Evolutionary conservation across 495 filamentous ascomycete genomes (phyloP).

Genomic region (Tuber indicum): DNA sequence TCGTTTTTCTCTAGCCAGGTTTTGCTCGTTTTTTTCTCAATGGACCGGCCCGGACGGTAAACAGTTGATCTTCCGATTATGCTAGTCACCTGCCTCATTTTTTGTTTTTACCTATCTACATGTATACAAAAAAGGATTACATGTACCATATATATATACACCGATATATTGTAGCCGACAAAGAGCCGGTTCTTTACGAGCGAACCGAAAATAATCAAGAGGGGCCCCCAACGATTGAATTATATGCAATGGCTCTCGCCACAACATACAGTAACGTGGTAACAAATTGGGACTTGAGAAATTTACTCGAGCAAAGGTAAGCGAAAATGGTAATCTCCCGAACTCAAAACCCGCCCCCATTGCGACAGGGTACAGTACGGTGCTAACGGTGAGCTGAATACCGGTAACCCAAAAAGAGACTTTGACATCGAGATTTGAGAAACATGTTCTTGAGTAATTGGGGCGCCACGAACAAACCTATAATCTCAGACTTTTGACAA

Average conservation of each 20-base stretch:
- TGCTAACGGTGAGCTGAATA: too few species aligned
- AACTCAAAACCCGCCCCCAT: not conserved
- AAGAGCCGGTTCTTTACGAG: not conserved
- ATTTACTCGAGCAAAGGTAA: conserved; percentile 18
- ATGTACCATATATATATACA: not conserved
- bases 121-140: not conserved
- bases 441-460: too few species aligned
- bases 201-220: not conserved
- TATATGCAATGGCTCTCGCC: conserved; percentile 17
- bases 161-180: not conserved
- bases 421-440: too few species aligned
- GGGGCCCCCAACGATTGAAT: conserved; percentile 11
- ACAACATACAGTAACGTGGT: conserved; percentile 17
- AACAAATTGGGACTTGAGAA: conserved; percentile 9
- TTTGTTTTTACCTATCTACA: not conserved
- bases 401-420: too few species aligned
- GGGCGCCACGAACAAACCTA: too few species aligned
- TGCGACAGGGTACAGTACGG: not conserved
- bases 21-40: not conserved
- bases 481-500: too few species aligned
- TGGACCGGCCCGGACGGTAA: not conserved
- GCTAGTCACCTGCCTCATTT: not conserved
- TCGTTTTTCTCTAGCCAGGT: not conserved
- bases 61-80: not conserved
- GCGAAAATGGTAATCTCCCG: not conserved